A percentile compares a stretch with the other conserved stretches of the same genome.
Conservation (phyloP, 306 rosid genomes). For the Ormosia semicastrata region DNA sequence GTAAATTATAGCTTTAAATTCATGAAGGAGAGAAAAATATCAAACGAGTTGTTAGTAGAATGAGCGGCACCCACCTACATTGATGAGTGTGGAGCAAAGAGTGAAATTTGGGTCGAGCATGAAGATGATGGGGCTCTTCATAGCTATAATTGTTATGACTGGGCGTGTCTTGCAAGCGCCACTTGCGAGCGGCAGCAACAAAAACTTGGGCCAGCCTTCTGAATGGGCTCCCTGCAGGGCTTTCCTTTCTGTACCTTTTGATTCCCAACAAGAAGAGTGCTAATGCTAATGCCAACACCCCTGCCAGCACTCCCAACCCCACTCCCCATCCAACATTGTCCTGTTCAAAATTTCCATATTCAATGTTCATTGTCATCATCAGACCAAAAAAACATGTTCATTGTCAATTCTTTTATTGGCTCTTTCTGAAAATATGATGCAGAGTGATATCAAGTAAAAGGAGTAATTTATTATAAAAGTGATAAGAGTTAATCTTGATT, state of each 20-base stretch:
- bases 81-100: slow-evolving; percentile 45
- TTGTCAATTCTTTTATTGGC: background rate
- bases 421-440: background rate
- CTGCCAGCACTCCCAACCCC: slow-evolving; percentile 56
- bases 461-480: background rate
- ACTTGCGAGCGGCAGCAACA: slow-evolving; percentile 46
- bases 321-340: slow-evolving; percentile 73
- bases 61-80: slow-evolving; percentile 48
- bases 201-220: slow-evolving; percentile 59
- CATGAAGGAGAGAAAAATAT: background rate
- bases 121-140: background rate
- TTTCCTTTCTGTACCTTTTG: slow-evolving; percentile 44
- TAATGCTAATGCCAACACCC: slow-evolving; percentile 49
- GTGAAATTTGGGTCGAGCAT: slow-evolving; percentile 24
- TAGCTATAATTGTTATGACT: slow-evolving; percentile 15
- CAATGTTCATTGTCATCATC: background rate
- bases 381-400: too few species aligned
- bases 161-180: slow-evolving; percentile 38
- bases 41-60: background rate
- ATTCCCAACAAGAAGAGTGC: slow-evolving; percentile 50
- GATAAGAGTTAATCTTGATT: background rate
- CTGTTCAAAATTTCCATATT: slow-evolving; percentile 26
- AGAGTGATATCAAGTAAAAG: background rate
- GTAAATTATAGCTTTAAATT: background rate
- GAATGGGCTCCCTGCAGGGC: slow-evolving; percentile 59